Conservation (phyloP, 1,284 basidiomycete species). For the Inonotus obliquus region DNA sequence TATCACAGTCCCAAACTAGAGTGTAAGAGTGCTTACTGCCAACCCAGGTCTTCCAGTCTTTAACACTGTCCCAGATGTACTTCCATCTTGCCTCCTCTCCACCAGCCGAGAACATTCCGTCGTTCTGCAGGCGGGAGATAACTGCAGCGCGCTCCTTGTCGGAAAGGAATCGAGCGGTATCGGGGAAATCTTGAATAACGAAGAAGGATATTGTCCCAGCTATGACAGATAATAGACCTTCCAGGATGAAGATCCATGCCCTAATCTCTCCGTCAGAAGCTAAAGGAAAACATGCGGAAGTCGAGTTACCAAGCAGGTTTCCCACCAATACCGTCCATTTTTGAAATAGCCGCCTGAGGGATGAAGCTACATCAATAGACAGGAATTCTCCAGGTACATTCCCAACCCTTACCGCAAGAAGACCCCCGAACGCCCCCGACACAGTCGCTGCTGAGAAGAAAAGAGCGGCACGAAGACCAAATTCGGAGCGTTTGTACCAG, state of each 20-base stretch:
- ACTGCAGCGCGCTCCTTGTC: conserved; percentile 33
- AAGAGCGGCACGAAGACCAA: conserved; percentile 24
- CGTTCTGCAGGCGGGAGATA: conserved; percentile 60
- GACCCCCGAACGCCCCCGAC: conserved; percentile 22
- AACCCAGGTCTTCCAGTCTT: conserved; percentile 73
- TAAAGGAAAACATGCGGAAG: background rate
- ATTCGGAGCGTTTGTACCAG: conserved; percentile 24
- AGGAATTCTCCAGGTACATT: background rate
- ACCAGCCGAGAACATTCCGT: conserved; percentile 67
- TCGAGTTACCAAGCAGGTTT: conserved; percentile 24
- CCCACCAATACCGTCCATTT: conserved; percentile 27
- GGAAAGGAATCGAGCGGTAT: conserved; percentile 36
- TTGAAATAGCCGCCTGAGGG: conserved; percentile 20
- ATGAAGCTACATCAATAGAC: background rate
- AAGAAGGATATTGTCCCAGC: conserved; percentile 33
- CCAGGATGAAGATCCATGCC: conserved; percentile 28
- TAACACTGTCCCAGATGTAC: conserved; percentile 55
- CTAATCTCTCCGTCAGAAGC: background rate
- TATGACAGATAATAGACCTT: conserved; percentile 27
- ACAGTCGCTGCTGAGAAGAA: conserved; percentile 26
- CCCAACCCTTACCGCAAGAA: conserved; percentile 7
- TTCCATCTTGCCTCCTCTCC: conserved; percentile 60
- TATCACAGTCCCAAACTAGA: background rate
- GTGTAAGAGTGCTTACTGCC: conserved; percentile 33
- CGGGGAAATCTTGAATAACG: conserved; percentile 37